These are phyloP conservation scores for Nannochloropsis salina DNA, from an alignment of 108 stramenopile genomes.

Conservation along the genomic window DNA sequence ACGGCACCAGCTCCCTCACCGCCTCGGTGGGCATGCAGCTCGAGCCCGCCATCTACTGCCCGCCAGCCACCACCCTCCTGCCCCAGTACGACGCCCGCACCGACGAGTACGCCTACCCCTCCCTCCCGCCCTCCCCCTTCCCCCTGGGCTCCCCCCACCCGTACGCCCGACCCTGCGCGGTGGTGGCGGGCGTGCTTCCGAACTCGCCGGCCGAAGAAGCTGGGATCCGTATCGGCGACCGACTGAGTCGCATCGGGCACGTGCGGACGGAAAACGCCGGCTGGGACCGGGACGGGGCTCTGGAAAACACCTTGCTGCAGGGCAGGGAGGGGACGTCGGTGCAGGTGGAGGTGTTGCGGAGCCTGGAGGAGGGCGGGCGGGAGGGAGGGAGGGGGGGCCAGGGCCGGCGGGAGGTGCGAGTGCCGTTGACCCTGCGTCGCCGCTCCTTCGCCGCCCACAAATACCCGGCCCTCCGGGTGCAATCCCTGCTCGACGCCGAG, in stretches of 20 bases:
- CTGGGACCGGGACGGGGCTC: background rate
- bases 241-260: background rate
- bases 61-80: background rate
- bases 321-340: background rate
- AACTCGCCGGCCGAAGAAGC: slow-evolving; percentile 1
- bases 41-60: background rate
- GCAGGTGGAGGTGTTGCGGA: background rate
- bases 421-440: background rate
- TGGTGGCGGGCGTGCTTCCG: background rate
- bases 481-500: background rate
- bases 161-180: background rate
- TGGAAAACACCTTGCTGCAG: background rate
- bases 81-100: background rate
- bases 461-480: background rate
- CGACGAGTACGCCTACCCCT: background rate
- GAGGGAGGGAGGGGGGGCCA: background rate
- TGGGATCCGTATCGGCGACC: background rate
- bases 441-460: background rate
- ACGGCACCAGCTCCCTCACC: background rate
- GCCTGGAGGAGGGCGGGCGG: background rate
- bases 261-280: background rate
- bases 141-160: background rate
- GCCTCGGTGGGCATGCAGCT: background rate
- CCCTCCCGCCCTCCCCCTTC: background rate
- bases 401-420: background rate